Base-by-base conservation (phyloP, 768 basidiomycete genomes). In the Trametes gibbosa region DNA sequence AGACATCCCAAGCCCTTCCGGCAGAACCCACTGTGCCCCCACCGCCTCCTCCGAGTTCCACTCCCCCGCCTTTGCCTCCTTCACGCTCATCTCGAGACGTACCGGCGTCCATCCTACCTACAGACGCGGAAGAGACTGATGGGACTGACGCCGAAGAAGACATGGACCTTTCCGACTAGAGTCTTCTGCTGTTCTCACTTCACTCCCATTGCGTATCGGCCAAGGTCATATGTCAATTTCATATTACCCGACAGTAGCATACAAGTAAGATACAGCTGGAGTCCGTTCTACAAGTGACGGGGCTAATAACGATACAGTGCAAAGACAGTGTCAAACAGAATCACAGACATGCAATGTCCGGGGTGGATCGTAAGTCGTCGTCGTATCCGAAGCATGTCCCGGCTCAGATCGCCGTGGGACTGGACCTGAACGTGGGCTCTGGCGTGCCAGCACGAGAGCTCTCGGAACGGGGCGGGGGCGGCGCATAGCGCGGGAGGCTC, bases 401-500 rank as follows among this genome's bases (percentile, higher is more conserved):
- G 10, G 43, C 51, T 64, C 64, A 74, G 52, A 74, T 56, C 43
- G 72, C 73, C 42, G 65, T 68, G 50, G 62, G 62, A 48, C 69
- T 71, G 2, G 72, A 71, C 64, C 70, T 67, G 66, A 71, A 71
- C 42, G 27, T 54, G 12, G 67, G 68, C 62, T 69, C 68, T 39
- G 68, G 70, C 63, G 70, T 61, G 23, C 61, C 58, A 45, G 66
- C 64, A 53, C 69, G 71, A 60, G 66, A 68, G 54, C 59, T 56
- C 21, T 64, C 61, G 17, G 57, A 52, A 37, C 64, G 67, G 10
- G 70, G 65, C 29, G 68, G 64, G 35, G 69, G 65, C 12, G 82
- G 70, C 7, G 75, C 76, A 63, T 85, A 81, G 40, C 77, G 79
- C 2, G 86, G 78, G 24, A 83, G 76, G 5, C 82, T 77, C 69